Conservation (phyloP, 2,329 filamentous ascomycete species). For the Periconia macrospinosa region DNA sequence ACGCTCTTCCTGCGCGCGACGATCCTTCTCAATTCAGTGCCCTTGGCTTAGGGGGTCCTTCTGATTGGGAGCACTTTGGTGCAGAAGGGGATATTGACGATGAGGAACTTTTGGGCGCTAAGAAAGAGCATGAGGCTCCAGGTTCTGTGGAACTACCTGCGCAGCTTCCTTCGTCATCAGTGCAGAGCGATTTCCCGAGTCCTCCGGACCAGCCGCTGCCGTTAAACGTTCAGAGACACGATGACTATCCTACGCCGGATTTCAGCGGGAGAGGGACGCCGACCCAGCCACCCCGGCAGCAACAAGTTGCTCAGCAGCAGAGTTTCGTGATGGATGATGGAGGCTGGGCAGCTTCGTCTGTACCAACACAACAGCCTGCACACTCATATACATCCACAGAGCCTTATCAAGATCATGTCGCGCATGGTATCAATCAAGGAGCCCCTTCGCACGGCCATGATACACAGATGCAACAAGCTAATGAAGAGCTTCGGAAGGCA, state of each 20-base stretch:
- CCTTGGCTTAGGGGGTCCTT: constrained; percentile 38
- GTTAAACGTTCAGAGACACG: constrained; percentile 13
- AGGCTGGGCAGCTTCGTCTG: constrained; percentile 19
- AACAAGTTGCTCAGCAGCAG: neutral
- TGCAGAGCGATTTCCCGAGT: constrained; percentile 34
- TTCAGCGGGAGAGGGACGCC: constrained; percentile 18
- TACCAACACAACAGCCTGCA: neutral
- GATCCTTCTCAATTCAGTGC: constrained; percentile 35
- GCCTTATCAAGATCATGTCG: neutral
- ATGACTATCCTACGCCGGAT: constrained; percentile 38
- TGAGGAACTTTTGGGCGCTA: constrained; percentile 34
- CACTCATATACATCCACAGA: neutral
- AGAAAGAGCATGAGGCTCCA: constrained; percentile 20
- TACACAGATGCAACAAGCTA: neutral
- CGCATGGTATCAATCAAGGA: neutral
- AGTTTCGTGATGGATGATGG: constrained; percentile 23
- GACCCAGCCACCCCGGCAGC: neutral
- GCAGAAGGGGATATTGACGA: constrained; percentile 39
- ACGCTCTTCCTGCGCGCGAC: constrained; percentile 29
- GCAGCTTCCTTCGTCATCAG: constrained; percentile 24
- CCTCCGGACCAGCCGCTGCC: constrained; percentile 27
- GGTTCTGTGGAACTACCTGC: constrained; percentile 33
- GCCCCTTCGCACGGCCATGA: neutral
- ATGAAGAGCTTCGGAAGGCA: neutral
- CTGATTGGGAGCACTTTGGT: constrained; percentile 44